Conservation (phyloP, 2,329 filamentous ascomycete genomes). For the Fusarium buharicum region DNA sequence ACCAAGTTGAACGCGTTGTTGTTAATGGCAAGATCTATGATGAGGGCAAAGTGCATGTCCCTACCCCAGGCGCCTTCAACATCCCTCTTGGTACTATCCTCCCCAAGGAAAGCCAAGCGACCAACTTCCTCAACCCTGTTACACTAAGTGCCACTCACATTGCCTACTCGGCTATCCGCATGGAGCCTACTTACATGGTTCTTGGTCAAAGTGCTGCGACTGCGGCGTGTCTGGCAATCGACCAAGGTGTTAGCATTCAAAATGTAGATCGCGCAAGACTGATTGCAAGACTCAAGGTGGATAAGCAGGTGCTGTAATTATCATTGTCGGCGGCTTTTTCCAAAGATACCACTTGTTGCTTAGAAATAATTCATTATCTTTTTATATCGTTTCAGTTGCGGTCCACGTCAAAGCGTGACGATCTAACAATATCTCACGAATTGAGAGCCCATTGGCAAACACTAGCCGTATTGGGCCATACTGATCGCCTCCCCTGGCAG, state of each 20-base stretch:
- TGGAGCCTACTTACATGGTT: slow-evolving; percentile 37
- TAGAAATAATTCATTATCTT: not conserved
- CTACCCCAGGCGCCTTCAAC: slow-evolving; percentile 24
- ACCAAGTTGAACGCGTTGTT: slow-evolving; percentile 31
- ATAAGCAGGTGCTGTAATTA: slow-evolving; percentile 27
- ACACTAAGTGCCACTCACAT: slow-evolving; percentile 33
- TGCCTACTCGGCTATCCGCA: slow-evolving; percentile 29
- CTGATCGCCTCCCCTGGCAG: not conserved
- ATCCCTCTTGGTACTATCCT: slow-evolving; percentile 23
- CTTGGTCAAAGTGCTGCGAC: slow-evolving; percentile 34
- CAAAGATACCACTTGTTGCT: slow-evolving; percentile 16
- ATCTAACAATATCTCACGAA: not conserved
- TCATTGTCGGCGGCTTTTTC: not conserved
- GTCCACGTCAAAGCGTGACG: not conserved
- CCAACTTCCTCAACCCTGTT: slow-evolving; percentile 34
- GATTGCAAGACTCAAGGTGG: slow-evolving; percentile 23
- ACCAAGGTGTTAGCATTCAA: slow-evolving; percentile 30
- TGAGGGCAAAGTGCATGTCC: slow-evolving; percentile 33
- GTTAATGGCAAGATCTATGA: slow-evolving; percentile 20
- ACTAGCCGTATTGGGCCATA: not conserved
- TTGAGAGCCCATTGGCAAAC: not conserved
- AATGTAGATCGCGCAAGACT: slow-evolving; percentile 22
- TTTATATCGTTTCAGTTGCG: not conserved
- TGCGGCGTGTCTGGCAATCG: slow-evolving; percentile 32
- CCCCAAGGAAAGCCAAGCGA: slow-evolving; percentile 16